These are phyloP conservation scores for Evernia prunastri DNA, from an alignment of 495 filamentous ascomycete genomes.

Conservation along the genomic window DNA sequence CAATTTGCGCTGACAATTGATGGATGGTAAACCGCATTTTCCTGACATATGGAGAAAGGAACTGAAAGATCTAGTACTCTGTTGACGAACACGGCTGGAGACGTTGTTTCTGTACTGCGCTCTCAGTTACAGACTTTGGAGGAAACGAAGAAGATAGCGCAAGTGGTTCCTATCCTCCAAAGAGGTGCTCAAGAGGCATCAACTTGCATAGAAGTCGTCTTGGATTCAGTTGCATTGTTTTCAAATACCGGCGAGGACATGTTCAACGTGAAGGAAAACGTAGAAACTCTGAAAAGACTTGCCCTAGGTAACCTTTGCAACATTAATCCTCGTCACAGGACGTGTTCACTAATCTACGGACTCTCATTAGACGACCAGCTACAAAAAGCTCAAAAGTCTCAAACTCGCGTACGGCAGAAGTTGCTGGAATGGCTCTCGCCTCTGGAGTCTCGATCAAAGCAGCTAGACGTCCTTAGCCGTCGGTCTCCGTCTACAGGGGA, in stretches of 20 bases:
- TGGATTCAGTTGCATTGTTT: conserved; percentile 2
- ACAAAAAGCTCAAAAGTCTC: neutral
- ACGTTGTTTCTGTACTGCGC: neutral
- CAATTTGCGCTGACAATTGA: conserved; percentile 8
- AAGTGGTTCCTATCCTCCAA: neutral
- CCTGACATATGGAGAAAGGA: neutral
- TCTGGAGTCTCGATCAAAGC: neutral
- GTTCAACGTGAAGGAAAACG: neutral
- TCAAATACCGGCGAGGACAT: neutral
- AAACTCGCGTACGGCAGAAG: neutral
- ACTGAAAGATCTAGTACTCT: neutral
- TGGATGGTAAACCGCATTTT: neutral
- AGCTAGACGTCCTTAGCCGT: neutral
- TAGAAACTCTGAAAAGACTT: neutral
- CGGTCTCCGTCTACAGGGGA: conserved; percentile 2
- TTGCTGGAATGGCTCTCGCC: conserved; percentile 4
- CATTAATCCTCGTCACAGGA: neutral
- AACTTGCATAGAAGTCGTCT: neutral
- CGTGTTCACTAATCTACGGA: neutral
- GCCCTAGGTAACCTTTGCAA: neutral
- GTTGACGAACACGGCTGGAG: neutral
- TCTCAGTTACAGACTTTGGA: neutral
- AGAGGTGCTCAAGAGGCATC: neutral
- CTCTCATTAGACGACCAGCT: neutral
- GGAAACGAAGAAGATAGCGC: conserved; percentile 5